Conservation (phyloP, 129 eudicot species). For the Oenanthe sinensis region DNA sequence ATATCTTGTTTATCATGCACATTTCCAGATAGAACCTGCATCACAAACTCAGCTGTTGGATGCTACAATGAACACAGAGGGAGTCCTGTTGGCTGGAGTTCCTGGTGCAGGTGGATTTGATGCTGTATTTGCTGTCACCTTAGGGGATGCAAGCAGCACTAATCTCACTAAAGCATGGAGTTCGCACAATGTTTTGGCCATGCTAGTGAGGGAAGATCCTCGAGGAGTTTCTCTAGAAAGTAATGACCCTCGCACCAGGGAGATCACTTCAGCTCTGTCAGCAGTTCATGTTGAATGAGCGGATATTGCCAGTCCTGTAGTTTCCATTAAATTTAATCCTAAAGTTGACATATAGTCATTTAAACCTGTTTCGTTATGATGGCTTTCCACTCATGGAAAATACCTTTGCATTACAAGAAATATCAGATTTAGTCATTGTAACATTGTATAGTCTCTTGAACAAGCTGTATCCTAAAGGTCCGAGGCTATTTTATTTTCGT, state of each 20-base stretch:
- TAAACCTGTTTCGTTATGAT: neutral
- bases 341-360: neutral
- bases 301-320: neutral
- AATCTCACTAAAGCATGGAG: constrained; percentile 63
- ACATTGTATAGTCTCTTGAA: neutral
- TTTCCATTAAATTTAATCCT: neutral
- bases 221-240: constrained; percentile 66
- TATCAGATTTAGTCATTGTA: constrained; percentile 5
- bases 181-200: constrained; percentile 71
- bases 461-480: neutral
- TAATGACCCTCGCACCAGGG: constrained; percentile 61
- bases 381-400: neutral
- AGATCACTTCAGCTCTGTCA: constrained; percentile 48
- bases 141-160: constrained; percentile 53
- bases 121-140: constrained; percentile 81
- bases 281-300: constrained; percentile 37
- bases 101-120: constrained; percentile 99
- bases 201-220: constrained; percentile 93
- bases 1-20: neutral
- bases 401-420: neutral
- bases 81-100: constrained; percentile 93
- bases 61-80: constrained; percentile 76
- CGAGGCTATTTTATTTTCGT: neutral
- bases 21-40: constrained; percentile 88
- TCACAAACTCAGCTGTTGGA: constrained; percentile 84